Percentiles rank a stretch among this genome's conserved stretches.
These are phyloP conservation scores for Ambrosia artemisiifolia DNA, from an alignment of 129 eudicot species.

Conservation along the genomic window DNA sequence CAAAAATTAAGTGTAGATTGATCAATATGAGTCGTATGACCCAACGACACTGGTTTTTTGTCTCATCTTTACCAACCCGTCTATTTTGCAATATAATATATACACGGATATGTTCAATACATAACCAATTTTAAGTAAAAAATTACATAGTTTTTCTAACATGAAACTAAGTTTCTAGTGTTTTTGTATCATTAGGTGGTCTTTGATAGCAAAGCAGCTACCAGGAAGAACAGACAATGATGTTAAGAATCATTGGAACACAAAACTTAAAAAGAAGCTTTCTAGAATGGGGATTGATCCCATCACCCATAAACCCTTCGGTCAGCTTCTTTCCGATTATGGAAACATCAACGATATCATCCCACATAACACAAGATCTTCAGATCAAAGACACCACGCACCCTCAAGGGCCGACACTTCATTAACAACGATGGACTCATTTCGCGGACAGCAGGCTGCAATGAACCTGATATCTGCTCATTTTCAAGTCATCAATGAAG, in stretches of 20 bases:
- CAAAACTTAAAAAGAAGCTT: conserved; percentile 88
- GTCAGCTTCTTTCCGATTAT: conserved; percentile 68
- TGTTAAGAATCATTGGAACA: conserved; percentile 98
- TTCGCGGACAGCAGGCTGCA: conserved; percentile 24
- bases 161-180: neutral
- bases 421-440: conserved; percentile 19
- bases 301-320: conserved; percentile 75
- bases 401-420: conserved; percentile 29
- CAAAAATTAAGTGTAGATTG: too few species aligned
- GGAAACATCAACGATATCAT: conserved; percentile 49
- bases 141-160: neutral
- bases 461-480: conserved; percentile 27
- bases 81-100: too few species aligned
- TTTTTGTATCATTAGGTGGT: conserved; percentile 60
- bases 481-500: conserved; percentile 38
- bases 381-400: conserved; percentile 24
- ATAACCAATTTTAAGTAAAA: too few species aligned
- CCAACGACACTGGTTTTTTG: too few species aligned
- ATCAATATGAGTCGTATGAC: too few species aligned
- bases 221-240: conserved; percentile 98
- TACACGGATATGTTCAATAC: too few species aligned
- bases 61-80: too few species aligned
- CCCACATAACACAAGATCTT: conserved; percentile 28
- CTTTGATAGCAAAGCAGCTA: conserved; percentile 68
- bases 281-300: conserved; percentile 91